phyloP scores from a whole-genome alignment of 1,139 yeast species.

The Diutina mesorugosa region DNA sequence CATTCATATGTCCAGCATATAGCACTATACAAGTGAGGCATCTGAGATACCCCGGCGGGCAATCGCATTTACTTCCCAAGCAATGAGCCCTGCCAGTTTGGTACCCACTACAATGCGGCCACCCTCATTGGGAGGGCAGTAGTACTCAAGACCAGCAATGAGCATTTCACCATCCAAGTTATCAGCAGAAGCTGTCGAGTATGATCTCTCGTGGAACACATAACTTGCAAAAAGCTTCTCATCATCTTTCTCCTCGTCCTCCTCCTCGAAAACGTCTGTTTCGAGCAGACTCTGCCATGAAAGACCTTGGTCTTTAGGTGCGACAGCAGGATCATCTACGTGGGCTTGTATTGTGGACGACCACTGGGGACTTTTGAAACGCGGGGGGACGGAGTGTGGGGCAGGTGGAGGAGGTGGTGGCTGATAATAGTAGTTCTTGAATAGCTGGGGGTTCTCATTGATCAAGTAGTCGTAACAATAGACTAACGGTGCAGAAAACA shows the following conservation, averaged over 20 bases:
- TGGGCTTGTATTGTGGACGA: background rate
- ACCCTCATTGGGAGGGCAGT: background rate
- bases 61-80: background rate
- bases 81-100: background rate
- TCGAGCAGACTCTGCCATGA: background rate
- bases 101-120: background rate
- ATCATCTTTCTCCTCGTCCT: background rate
- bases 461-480: slow-evolving; percentile 25
- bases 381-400: slow-evolving; percentile 9
- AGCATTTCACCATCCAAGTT: background rate
- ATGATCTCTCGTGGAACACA: background rate
- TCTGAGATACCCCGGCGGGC: background rate
- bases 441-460: slow-evolving; percentile 12
- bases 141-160: background rate
- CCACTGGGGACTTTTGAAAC: slow-evolving; percentile 16
- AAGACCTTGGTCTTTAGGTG: background rate
- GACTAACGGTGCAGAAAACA: slow-evolving; percentile 27
- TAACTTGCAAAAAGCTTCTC: background rate
- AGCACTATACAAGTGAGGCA: background rate
- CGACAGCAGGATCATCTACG: background rate
- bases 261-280: background rate
- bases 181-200: background rate
- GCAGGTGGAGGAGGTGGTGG: slow-evolving; percentile 12
- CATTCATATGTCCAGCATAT: background rate
- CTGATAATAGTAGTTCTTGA: slow-evolving; percentile 22